Evolutionary conservation across 805 yeast species (phyloP), one percentile per base, ranked within the genome.

Genomic region (Candida xyloterini): DNA sequence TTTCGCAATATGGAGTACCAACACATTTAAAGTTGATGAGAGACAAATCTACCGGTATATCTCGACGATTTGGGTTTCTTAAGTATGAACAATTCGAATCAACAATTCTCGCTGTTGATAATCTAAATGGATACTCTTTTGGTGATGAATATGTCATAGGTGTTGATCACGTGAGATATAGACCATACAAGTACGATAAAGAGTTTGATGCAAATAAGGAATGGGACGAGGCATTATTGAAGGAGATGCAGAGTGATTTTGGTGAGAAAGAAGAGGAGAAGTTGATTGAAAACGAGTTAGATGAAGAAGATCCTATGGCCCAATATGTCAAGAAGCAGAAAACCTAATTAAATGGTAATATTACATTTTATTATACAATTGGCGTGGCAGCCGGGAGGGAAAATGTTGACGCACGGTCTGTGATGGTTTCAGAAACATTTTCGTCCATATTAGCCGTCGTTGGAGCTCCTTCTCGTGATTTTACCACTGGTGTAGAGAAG

Each of bases 1-100:
- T 91, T 57, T 84, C 95, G 2, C 97, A 91, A 55, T 91, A 76
- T 60, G 98, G 98, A 0, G 73, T 80, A 14, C 96, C 96, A 0
- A 82, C 84, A 0, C 85, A 84, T 50, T 57, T 91, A 25, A 77
- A 81, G 36, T 65, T 90, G 36, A 73, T 77, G 18, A 71, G 91
- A 42, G 91, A 87, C 53, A 68, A 67, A 42, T 74, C 69, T 3
- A 72, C 83, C 0, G 87, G 88, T 2, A 73, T 73, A 40, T 78
- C 87, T 2, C 70, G 72, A 39, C 93, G 95, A 6, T 86, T 81
- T 67, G 93, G 83, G 4, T 89, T 80, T 64, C 60, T 91, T 48
- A 85, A 87, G 59, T 91, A 86, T 53, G 91, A 83, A 50, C 87
- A 85, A 51, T 86, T 80, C 60, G 67, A 84, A 35, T 83, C 95